A percentile compares a stretch with the other conserved stretches of the same genome.
These are phyloP conservation scores for Pseudogymnoascus sp. DNA, from an alignment of 2,329 filamentous ascomycete genomes.

Conservation along the genomic window DNA sequence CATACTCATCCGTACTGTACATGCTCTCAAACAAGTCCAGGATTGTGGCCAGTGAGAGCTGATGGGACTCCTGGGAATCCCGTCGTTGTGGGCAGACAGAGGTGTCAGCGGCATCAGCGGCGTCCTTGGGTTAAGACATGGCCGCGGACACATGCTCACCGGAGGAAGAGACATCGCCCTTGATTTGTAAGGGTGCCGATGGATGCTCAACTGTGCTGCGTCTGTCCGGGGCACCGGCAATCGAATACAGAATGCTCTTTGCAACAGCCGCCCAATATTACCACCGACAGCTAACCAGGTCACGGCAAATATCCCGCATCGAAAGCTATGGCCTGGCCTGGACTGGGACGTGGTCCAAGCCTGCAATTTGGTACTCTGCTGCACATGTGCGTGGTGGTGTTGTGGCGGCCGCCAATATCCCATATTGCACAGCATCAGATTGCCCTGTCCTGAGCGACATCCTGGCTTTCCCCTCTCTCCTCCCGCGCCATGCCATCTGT, in stretches of 20 bases:
- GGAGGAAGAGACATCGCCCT: background rate
- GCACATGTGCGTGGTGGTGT: background rate
- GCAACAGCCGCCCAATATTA: background rate
- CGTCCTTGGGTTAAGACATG: background rate
- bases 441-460: constrained; percentile 2
- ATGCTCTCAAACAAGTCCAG: background rate
- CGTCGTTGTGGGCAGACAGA: background rate
- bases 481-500: background rate
- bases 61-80: background rate
- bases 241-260: too few species aligned
- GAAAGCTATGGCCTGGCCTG: background rate
- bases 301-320: constrained; percentile 6
- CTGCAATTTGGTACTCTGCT: background rate
- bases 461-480: background rate
- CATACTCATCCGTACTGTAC: background rate
- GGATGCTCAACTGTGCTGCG: too few species aligned
- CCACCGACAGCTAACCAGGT: background rate
- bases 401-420: constrained; percentile 1
- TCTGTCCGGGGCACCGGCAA: too few species aligned
- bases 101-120: constrained; percentile 4
- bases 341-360: background rate
- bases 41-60: background rate
- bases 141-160: background rate
- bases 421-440: constrained; percentile 7
- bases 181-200: background rate